Base-by-base conservation (phyloP, 306 rosid genomes). In the Sechiopsis laciniata region DNA sequence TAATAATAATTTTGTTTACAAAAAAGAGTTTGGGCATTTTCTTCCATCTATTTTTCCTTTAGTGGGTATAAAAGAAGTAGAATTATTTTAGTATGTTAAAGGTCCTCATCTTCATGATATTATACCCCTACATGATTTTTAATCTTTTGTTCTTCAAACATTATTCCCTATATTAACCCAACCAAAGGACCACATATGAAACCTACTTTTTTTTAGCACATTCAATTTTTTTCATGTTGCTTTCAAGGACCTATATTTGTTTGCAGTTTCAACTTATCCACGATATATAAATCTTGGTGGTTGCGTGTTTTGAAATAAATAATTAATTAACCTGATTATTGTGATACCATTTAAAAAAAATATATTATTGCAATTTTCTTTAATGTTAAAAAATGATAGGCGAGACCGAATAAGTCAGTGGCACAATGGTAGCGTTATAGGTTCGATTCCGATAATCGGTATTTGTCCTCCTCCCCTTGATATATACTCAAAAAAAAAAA, bases 41-140 rank as follows among this genome's bases (percentile, higher is more conserved):
- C 13, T 60, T 48, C 8, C 78, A 20, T 66, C 72, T 77, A 74
- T 75, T 80, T 35, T 83, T 67, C 6, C 77, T 82, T 84, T 75
- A 84, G 87, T 82, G 68, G 77, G 81, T 80, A 71, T 68, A 74
- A 80, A 81, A 71, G 76, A 80, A 81, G 73, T 81, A 78, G 77
- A 71, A 78, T 76, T 85, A 48, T 48, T 48, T 73, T 68, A 19
- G 74, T 77, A 71, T 65, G 19, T 65, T n/a, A 37, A 42, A 42
- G 89, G 85, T 53, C 88, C 29, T 26, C 2, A 26, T 2, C 71
- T 78, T 63, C 85, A 82, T 82, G 62, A 77, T 85, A 82, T 80
- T 50, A 71, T 74, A 62, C 79, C 69, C 75, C 56, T 40, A 48
- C 48, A 32, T 68, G 20, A 20, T 46, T 53, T 68, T 77, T 65